Conservation (phyloP, 1,284 basidiomycete genomes). For the Papiliotrema flavescens region DNA sequence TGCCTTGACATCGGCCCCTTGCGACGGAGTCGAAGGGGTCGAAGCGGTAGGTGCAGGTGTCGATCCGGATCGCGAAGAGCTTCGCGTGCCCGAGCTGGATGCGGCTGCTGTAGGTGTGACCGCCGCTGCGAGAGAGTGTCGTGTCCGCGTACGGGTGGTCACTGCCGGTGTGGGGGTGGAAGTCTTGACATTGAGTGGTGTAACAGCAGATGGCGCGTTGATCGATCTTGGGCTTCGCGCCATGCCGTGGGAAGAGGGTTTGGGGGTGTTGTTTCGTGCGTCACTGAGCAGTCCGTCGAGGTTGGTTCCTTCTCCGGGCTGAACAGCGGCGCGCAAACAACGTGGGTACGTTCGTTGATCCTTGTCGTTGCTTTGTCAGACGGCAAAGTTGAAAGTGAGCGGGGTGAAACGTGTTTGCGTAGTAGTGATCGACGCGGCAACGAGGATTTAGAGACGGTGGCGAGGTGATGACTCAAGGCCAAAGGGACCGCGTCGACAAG, state of each 20-base stretch:
- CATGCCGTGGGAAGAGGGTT: constrained; percentile 4
- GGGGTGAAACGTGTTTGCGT: too few species aligned
- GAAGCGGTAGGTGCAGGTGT: not conserved
- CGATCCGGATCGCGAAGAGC: too few species aligned
- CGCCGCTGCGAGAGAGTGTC: not conserved
- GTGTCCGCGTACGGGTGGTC: constrained; percentile 1
- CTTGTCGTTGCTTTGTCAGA: too few species aligned
- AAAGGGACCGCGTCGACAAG: too few species aligned
- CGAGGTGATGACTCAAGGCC: too few species aligned
- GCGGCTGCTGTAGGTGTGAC: not conserved
- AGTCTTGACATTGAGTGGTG: not conserved
- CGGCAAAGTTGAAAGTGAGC: too few species aligned
- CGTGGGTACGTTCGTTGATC: not conserved
- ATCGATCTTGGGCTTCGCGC: constrained; percentile 7
- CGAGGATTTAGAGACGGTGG: too few species aligned
- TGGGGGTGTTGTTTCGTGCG: not conserved
- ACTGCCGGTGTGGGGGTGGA: not conserved
- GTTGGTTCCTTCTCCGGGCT: not conserved
- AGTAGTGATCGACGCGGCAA: too few species aligned
- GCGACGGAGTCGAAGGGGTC: not conserved
- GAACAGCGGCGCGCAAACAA: constrained; percentile 4
- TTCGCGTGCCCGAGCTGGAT: too few species aligned
- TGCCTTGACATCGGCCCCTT: not conserved
- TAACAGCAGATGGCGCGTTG: constrained; percentile 6
- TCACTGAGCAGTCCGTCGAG: constrained; percentile 3